Base-by-base conservation (phyloP, 2,329 filamentous ascomycete genomes). In the Aspergillaceae sp. region DNA sequence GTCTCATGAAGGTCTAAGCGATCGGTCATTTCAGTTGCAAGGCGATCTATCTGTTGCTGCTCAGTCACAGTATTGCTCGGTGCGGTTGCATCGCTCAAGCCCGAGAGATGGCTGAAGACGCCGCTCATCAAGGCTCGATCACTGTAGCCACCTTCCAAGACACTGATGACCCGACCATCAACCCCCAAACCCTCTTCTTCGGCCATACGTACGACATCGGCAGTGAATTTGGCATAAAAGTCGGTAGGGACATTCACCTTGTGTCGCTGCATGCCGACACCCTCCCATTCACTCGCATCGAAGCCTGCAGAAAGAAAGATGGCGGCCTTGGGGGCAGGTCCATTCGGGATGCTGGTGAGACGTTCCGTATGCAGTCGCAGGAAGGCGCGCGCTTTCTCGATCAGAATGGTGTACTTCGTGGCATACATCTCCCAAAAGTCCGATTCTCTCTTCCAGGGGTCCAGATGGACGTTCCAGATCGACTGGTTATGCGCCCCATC, bases 221-320 rank as follows among this genome's bases (percentile, higher is more conserved):
- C 78, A 0, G 91, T 91, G 53, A 98, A 85, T 1, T 86, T 82
- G 42, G 92, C 92, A 62, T 97, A 98, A 63, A 98, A 98, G 44
- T 91, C 87, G 0, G 91, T 98, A 0, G 92, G 91, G 2, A 98
- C 92, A 60, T 95, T 95, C 58, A 95, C 90, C 48, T 86, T 84
- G 66, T 98, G 92, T 41, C 92, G 79, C 67, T 98, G 92, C 92
- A 98, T 98, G 3, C 87, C 88, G 3, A 79, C 74, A 11, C 86
- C 83, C 65, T 98, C 92, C 82, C 87, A 94, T 63, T 98, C 89
- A 61, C 90, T 96, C 3, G 92, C 92, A 68, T 98, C 92, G 54
- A 98, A 98, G 0, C 92, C 94, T 2, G 92, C 90, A 40, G 91
- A 97, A 42, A 98, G 71, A 69, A 98, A 98, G 40, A 98, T 89